Conservation (phyloP, 108 stramenopile genomes). For the Bacterosira constricta region DNA sequence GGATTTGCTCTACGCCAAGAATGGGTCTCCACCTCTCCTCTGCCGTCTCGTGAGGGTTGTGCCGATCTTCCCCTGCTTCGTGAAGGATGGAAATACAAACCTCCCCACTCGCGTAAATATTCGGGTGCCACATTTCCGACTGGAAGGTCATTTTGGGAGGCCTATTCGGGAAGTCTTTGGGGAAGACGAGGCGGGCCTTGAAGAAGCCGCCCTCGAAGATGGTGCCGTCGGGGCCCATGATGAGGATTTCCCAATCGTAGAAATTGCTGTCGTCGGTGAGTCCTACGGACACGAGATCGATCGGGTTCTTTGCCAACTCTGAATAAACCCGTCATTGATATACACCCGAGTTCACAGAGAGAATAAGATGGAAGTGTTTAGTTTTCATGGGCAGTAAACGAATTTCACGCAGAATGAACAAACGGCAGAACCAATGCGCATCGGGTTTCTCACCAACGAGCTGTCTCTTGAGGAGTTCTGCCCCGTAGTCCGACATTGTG, state of each 20-base stretch:
- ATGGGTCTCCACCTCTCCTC: constrained; percentile 99
- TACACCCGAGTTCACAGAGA: neutral
- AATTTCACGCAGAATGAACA: neutral
- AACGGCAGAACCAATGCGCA: neutral
- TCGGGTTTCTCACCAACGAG: constrained; percentile 66
- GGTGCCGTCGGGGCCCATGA: constrained; percentile 94
- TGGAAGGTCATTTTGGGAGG: constrained; percentile 95
- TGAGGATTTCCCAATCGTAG: constrained; percentile 95
- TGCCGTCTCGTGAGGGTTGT: constrained; percentile 94
- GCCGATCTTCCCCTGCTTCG: constrained; percentile 95
- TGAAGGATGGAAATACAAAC: constrained; percentile 99
- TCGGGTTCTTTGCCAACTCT: constrained; percentile 89
- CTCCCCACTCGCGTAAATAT: constrained; percentile 85
- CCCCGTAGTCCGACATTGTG: constrained; percentile 85
- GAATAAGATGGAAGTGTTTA: neutral
- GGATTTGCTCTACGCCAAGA: constrained; percentile 96
- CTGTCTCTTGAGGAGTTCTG: constrained; percentile 82
- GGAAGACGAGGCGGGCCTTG: constrained; percentile 93
- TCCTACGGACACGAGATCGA: constrained; percentile 89
- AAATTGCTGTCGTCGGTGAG: constrained; percentile 85
- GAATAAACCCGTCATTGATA: neutral
- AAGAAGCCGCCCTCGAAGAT: constrained; percentile 97
- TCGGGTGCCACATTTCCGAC: constrained; percentile 99
- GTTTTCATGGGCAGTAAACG: neutral
- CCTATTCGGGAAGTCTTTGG: constrained; percentile 96